These are phyloP conservation scores for Canariomyces notabilis DNA, from an alignment of 2,329 filamentous ascomycete species.

Conservation along the genomic window DNA sequence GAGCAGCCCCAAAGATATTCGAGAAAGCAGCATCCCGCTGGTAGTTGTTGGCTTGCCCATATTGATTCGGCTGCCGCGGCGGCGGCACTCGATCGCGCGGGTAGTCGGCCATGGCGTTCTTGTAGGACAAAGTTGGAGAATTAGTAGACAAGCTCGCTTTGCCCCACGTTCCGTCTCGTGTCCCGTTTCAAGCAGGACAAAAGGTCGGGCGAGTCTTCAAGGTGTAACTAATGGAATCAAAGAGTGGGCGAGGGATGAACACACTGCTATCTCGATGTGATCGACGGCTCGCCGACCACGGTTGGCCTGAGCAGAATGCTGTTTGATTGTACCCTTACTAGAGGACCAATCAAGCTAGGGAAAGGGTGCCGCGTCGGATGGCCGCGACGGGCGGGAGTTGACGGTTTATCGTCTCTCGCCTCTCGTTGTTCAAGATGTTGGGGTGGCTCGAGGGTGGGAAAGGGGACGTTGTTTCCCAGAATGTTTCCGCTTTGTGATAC, in stretches of 20 bases:
- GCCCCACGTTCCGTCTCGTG: neutral
- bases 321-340: conserved; percentile 1
- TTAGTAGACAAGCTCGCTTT: neutral
- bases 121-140: conserved; percentile 17
- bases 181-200: neutral
- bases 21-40: conserved; percentile 94
- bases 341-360: neutral
- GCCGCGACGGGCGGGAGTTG: conserved; percentile 11
- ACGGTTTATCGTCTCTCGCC: conserved; percentile 4
- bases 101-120: conserved; percentile 54
- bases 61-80: conserved; percentile 41
- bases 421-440: neutral
- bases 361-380: conserved; percentile 6
- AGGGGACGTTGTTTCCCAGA: conserved; percentile 9
- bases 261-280: conserved; percentile 19
- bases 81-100: conserved; percentile 44
- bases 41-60: conserved; percentile 49
- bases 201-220: conserved; percentile 2
- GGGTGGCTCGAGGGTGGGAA: conserved; percentile 2
- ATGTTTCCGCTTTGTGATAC: conserved; percentile 13
- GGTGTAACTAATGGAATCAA: conserved; percentile 18
- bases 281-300: conserved; percentile 17
- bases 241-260: conserved; percentile 22
- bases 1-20: conserved; percentile 87
- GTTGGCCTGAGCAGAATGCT: neutral